These are phyloP conservation scores for Fomitiporia mediterranea DNA, from an alignment of 1,284 basidiomycete species.

Conservation along the genomic window DNA sequence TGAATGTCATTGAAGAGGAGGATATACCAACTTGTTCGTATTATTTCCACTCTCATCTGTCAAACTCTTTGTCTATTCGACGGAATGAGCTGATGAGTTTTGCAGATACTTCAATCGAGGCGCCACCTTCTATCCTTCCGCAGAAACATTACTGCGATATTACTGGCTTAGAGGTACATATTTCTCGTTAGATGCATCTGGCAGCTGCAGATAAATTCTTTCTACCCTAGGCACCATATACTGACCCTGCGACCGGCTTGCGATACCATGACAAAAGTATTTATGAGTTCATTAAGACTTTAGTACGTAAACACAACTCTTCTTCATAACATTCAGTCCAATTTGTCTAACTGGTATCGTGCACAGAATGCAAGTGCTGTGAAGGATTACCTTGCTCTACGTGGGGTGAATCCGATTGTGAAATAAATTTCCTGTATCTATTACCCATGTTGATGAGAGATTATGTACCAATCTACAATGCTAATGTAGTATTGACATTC, in stretches of 20 bases:
- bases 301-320: constrained; percentile 46
- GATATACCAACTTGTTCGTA: constrained; percentile 63
- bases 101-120: constrained; percentile 80
- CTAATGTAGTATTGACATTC: background rate
- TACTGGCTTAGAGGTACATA: constrained; percentile 70
- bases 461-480: too few species aligned
- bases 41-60: constrained; percentile 23
- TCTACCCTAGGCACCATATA: constrained; percentile 66
- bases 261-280: constrained; percentile 85
- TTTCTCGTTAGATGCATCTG: too few species aligned
- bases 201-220: background rate
- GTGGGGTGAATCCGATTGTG: constrained; percentile 50
- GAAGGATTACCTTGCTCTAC: constrained; percentile 45
- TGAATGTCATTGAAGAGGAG: constrained; percentile 35
- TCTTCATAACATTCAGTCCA: background rate
- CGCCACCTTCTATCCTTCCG: constrained; percentile 77
- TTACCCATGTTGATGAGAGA: background rate
- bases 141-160: constrained; percentile 83
- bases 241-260: constrained; percentile 76
- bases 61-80: background rate
- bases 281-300: constrained; percentile 75
- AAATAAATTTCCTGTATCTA: constrained; percentile 27
- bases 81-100: background rate
- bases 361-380: constrained; percentile 41
- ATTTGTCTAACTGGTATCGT: background rate